Percentiles rank a stretch among this genome's conserved stretches.
These are phyloP conservation scores for Pichia terricola DNA, from an alignment of 1,139 yeast genomes.

Conservation along the genomic window DNA sequence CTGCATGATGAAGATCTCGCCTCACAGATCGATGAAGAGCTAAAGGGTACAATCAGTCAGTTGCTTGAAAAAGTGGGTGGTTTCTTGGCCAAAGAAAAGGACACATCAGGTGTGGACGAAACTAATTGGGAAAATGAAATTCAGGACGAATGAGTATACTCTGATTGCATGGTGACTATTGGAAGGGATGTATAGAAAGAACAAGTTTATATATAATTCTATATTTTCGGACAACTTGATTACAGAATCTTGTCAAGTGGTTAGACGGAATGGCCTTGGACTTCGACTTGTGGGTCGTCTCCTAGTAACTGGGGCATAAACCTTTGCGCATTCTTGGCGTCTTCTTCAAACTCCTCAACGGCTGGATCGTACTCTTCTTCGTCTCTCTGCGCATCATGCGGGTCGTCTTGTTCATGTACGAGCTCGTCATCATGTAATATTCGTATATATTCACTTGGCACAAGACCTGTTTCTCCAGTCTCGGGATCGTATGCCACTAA, in stretches of 20 bases:
- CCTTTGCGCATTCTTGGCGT: conserved; percentile 9
- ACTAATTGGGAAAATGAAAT: conserved; percentile 33
- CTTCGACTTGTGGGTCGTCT: too few species aligned
- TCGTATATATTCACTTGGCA: conserved; percentile 90
- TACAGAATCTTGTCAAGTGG: too few species aligned
- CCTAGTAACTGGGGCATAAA: conserved; percentile 21
- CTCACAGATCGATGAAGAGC: conserved; percentile 46
- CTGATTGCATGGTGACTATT: background rate
- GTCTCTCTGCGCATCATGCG: too few species aligned
- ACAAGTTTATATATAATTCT: too few species aligned
- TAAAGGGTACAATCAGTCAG: conserved; percentile 40
- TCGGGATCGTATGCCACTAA: conserved; percentile 80
- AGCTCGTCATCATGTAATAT: conserved; percentile 24
- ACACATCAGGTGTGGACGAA: conserved; percentile 25
- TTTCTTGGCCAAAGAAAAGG: conserved; percentile 32
- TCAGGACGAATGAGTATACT: conserved; percentile 9
- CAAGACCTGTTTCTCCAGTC: conserved; percentile 80
- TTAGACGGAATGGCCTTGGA: too few species aligned
- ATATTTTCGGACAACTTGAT: too few species aligned
- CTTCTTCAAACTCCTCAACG: conserved; percentile 7
- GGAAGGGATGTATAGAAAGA: background rate
- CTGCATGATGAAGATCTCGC: conserved; percentile 32
- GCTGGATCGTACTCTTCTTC: conserved; percentile 11
- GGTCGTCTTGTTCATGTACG: background rate
- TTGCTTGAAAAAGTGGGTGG: conserved; percentile 54